Evolutionary conservation across 2,329 filamentous ascomycete species (phyloP), one percentile per base, ranked within the genome.

Genomic region (Fusarium virguliforme): DNA sequence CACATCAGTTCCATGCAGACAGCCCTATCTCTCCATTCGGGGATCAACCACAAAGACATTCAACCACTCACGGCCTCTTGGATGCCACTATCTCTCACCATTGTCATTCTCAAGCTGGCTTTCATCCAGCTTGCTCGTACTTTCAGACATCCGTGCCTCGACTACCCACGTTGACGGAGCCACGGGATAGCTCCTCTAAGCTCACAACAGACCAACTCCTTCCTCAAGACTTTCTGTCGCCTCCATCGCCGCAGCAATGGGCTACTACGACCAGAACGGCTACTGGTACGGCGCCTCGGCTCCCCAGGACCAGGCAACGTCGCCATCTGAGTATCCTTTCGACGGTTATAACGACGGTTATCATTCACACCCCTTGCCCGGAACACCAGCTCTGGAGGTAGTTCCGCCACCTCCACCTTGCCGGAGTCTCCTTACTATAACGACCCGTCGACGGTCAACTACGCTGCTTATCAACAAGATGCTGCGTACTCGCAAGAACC

Each of bases 311-410:
- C 65, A 75, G 8, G 65, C 57, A 12, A 58, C 62, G 10, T 76
- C 74, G 6, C 70, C 71, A 40, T 37, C 57, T 8, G 67, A 62
- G 35, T 72, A 75, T 46, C 58, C 60, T n/a, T 57, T 60, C 12
- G 56, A 73, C 9, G 70, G 73, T 53, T 72, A 74, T 18, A 18
- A 18, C 18, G 18, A 18, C 18, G 18, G 18, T 18, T 18, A 18
- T 18, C 18, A 18, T 46, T 77, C 78, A 15, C 67, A 76, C 74
- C 77, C 26, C 68, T 80, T 37, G 69, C 70, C 15, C 72, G 76
- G 50, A 73, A 77, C 60, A 64, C 55, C 4, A 79, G 79, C 67
- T 80, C 79, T 5, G 74, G 77, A 8, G 76, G 75, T 9, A 77
- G 75, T 57, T 76, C 79, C 13, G 73, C 72, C 53, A 57, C 67